Base-by-base conservation (phyloP, 148 eudicot species). In the Silene latifolia region DNA sequence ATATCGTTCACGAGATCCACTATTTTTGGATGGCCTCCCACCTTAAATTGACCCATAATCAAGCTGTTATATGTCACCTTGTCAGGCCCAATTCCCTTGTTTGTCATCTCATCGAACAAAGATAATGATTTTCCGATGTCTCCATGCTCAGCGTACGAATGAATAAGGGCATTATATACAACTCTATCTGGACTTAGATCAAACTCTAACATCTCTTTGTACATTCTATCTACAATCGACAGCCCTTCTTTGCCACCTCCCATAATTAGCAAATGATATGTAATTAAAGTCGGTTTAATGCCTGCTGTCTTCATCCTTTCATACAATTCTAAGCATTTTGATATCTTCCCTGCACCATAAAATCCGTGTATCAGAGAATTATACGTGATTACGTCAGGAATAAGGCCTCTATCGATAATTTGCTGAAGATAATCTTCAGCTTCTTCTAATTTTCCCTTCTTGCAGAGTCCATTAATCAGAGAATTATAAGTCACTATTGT, bases 31-130 rank as follows among this genome's bases (percentile, higher is more conserved):
- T 78, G 29, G 48, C 88, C 85, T 72, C 84, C 88, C 23, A 80
- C 82, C 76, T 83, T 87, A 29, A 91, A 79, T 18, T 79, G 78
- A 15, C 86, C 94, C 56, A 62, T 73, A 66, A 89, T 91, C 79
- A 93, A 82, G 78, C 88, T 85, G 80, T 91, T 87, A 75, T 85
- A 93, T 54, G 97, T 89, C 91, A 87, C 86, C 80, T 73, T 88
- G 80, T 93, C 92, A 59, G 78, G 83, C n/a, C 63, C 78, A 59
- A 88, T 74, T 24, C 91, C 84, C 69, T 53, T 76, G 73, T 83
- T 75, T 23, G 68, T 56, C 98, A 93, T 93, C 82, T 89, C 90
- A 72, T 60, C 24, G 32, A 65, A 75, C 72, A 91, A 80, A 39
- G 78, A 58, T 51, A 75, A 77, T 23, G 88, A 87, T 81, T 86